These are phyloP conservation scores for Macrophomina pseudophaseolina DNA, from an alignment of 2,329 filamentous ascomycete genomes.

Conservation along the genomic window DNA sequence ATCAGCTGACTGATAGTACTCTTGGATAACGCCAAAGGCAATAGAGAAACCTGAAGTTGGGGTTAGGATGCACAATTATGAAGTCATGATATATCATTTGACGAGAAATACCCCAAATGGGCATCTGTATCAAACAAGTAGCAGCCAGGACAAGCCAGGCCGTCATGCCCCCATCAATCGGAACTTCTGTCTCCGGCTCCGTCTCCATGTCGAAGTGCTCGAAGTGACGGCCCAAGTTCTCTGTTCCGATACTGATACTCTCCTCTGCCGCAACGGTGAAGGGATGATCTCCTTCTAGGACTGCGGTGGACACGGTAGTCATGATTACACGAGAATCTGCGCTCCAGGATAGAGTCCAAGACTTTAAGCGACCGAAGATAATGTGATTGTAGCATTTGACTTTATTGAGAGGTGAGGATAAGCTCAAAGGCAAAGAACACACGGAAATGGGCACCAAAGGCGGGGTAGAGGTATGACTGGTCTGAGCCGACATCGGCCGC, in stretches of 20 bases:
- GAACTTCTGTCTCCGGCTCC: slow-evolving; percentile 30
- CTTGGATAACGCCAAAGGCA: slow-evolving; percentile 35
- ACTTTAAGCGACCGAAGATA: no score
- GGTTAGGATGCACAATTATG: background rate
- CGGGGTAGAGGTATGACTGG: slow-evolving; percentile 15
- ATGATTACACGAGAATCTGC: no score
- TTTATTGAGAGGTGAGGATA: background rate
- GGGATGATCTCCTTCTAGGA: background rate
- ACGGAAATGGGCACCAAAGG: background rate
- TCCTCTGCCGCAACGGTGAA: background rate
- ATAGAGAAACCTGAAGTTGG: slow-evolving; percentile 28
- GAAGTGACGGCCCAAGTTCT: background rate
- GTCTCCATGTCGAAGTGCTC: slow-evolving; percentile 28
- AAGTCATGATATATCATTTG: background rate
- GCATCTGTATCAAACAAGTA: slow-evolving; percentile 33
- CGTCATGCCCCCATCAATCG: slow-evolving; percentile 32
- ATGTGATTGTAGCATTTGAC: background rate
- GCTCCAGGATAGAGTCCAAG: no score
- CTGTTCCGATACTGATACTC: background rate
- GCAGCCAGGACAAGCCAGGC: slow-evolving; percentile 36
- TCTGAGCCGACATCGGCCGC: slow-evolving; percentile 5
- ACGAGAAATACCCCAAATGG: slow-evolving; percentile 29
- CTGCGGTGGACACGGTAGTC: no score
- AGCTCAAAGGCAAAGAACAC: background rate
- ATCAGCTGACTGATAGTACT: slow-evolving; percentile 32